These are phyloP conservation scores for Cyberlindnera xishuangbannaensis DNA, from an alignment of 805 yeast species.

Conservation along the genomic window DNA sequence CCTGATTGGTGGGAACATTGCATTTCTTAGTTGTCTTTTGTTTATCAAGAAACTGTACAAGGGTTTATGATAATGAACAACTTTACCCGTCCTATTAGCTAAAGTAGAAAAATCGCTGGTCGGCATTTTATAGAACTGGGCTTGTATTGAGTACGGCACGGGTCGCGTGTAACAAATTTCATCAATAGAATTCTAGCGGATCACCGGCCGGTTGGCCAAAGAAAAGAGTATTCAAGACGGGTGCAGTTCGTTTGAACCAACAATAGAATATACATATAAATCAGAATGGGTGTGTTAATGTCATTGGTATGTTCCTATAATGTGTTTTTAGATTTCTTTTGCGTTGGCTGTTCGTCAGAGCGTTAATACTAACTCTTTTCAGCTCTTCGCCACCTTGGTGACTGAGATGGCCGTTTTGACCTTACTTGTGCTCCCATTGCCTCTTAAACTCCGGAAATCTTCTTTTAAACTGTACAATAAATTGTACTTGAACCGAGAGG, in stretches of 20 bases:
- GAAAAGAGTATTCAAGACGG: too few species aligned
- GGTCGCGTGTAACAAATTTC: too few species aligned
- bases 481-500: conserved; percentile 33
- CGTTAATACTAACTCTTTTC: neutral
- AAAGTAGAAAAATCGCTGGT: too few species aligned
- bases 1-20: conserved; percentile 21
- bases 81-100: too few species aligned
- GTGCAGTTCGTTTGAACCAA: too few species aligned
- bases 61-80: conserved; percentile 6
- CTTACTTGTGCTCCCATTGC: conserved; percentile 50
- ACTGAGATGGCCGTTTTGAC: conserved; percentile 46
- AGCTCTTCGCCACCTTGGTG: conserved; percentile 42
- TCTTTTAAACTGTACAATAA: conserved; percentile 33
- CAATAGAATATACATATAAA: too few species aligned
- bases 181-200: too few species aligned
- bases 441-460: conserved; percentile 39
- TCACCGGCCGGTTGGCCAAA: too few species aligned
- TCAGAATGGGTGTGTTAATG: conserved; percentile 22
- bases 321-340: too few species aligned
- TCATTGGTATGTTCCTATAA: conserved; percentile 12
- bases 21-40: conserved; percentile 16
- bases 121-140: too few species aligned
- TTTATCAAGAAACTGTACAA: conserved; percentile 18
- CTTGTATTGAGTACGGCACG: too few species aligned
- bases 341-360: too few species aligned